These are phyloP conservation scores for Elongisporangium anandrum DNA, from an alignment of 352 stramenopile genomes.

Conservation along the genomic window DNA sequence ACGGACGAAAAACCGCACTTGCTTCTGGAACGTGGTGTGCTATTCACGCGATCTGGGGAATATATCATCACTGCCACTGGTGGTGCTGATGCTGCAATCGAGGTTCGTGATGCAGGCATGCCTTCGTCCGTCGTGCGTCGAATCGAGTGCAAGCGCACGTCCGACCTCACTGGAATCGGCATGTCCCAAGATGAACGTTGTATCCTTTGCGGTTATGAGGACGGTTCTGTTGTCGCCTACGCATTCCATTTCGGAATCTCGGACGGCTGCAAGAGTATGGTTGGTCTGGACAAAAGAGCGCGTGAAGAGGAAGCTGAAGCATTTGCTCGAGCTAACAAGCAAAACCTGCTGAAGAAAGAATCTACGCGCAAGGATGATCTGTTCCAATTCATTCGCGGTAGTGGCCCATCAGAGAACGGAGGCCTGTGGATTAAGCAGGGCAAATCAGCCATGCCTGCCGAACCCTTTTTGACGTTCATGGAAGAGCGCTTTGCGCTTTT, in stretches of 20 bases:
- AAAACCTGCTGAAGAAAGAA: slow-evolving; percentile 63
- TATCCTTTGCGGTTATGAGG: slow-evolving; percentile 75
- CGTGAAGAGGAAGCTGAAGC: slow-evolving; percentile 74
- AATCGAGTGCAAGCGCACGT: slow-evolving; percentile 72
- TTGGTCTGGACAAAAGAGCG: slow-evolving; percentile 66
- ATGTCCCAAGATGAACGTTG: slow-evolving; percentile 81
- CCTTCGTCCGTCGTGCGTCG: slow-evolving; percentile 56
- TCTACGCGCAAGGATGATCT: slow-evolving; percentile 33
- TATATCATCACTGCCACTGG: slow-evolving; percentile 73
- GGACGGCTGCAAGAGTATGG: slow-evolving; percentile 67
- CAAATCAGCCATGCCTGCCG: slow-evolving; percentile 48
- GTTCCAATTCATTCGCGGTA: slow-evolving; percentile 42
- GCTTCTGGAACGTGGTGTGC: slow-evolving; percentile 57
- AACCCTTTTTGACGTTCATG: slow-evolving; percentile 55
- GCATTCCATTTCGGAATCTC: slow-evolving; percentile 79
- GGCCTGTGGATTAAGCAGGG: slow-evolving; percentile 51
- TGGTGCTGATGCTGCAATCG: slow-evolving; percentile 56
- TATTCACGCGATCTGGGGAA: slow-evolving; percentile 77
- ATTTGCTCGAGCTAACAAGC: slow-evolving; percentile 66
- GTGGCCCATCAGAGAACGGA: slow-evolving; percentile 16
- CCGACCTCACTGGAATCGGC: slow-evolving; percentile 63
- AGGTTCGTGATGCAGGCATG: slow-evolving; percentile 66
- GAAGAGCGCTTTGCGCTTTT: slow-evolving; percentile 56
- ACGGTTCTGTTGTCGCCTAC: slow-evolving; percentile 75
- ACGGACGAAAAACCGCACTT: slow-evolving; percentile 40